Percentiles rank a stretch among this genome's conserved stretches.
These are phyloP conservation scores for Chaetothyriales sp. DNA, from an alignment of 2,329 filamentous ascomycete species.

Conservation along the genomic window DNA sequence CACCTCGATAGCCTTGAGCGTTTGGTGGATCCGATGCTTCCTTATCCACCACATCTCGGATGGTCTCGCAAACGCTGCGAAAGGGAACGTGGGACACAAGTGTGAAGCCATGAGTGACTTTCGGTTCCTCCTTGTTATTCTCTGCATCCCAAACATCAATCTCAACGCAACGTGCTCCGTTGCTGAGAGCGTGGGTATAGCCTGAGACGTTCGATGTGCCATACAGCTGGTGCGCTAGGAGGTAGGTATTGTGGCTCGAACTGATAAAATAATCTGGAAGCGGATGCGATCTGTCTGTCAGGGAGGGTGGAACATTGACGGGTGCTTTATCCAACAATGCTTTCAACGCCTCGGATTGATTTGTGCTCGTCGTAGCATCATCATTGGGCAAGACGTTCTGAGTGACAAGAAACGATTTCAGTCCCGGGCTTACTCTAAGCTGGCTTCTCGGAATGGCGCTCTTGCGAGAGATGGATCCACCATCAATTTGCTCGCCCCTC, in stretches of 20 bases:
- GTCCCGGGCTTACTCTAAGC: conserved; percentile 11
- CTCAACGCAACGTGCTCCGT: conserved; percentile 16
- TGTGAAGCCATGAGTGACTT: conserved; percentile 18
- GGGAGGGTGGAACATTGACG: conserved; percentile 10
- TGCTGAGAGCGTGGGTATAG: conserved; percentile 12
- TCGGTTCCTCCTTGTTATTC: conserved; percentile 13
- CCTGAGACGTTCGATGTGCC: conserved; percentile 13
- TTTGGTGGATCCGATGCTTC: conserved; percentile 6
- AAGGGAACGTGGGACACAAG: conserved; percentile 15
- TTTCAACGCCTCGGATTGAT: conserved; percentile 2
- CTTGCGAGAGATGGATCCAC: conserved; percentile 10
- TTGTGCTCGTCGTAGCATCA: conserved; percentile 4
- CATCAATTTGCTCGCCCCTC: conserved; percentile 13
- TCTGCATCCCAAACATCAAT: conserved; percentile 18
- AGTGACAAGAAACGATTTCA: conserved; percentile 12
- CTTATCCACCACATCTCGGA: conserved; percentile 15
- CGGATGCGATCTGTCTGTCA: conserved; percentile 14
- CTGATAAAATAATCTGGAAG: conserved; percentile 18
- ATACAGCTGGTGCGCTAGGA: conserved; percentile 15
- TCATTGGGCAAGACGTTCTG: conserved; percentile 11
- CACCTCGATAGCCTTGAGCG: conserved; percentile 8
- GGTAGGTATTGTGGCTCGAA: conserved; percentile 18
- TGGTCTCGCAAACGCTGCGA: conserved; percentile 16
- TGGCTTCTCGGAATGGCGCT: conserved; percentile 12
- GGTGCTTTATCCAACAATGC: conserved; percentile 13